These are phyloP conservation scores for Trametes meyenii DNA, from an alignment of 768 basidiomycete species.

Conservation along the genomic window DNA sequence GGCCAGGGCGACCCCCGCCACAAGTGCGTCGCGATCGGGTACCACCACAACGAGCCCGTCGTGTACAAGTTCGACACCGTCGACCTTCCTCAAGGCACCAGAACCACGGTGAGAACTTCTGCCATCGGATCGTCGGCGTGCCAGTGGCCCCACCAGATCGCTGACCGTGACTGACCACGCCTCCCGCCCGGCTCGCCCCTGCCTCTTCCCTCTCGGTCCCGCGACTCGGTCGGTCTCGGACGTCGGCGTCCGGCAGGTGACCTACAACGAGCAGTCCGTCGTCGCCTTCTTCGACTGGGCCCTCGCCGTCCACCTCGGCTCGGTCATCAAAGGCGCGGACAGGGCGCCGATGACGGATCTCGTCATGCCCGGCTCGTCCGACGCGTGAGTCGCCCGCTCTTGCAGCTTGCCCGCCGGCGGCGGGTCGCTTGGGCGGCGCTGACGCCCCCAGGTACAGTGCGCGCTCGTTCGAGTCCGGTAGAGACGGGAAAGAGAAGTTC, in stretches of 20 bases:
- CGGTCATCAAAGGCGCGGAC: slow-evolving; percentile 55
- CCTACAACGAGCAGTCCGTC: slow-evolving; percentile 41
- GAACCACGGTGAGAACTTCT: slow-evolving; percentile 49
- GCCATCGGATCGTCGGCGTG: slow-evolving; percentile 7
- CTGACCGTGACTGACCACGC: slow-evolving; percentile 6
- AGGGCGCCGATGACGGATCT: slow-evolving; percentile 65
- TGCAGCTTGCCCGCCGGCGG: background rate
- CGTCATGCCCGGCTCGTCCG: slow-evolving; percentile 53
- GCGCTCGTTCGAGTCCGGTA: slow-evolving; percentile 54
- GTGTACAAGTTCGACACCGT: slow-evolving; percentile 71
- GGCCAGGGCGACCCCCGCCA: slow-evolving; percentile 68
- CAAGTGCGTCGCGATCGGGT: slow-evolving; percentile 65
- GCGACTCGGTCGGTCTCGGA: slow-evolving; percentile 22
- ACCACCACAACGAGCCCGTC: slow-evolving; percentile 34
- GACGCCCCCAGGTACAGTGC: slow-evolving; percentile 43
- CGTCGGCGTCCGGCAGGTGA: slow-evolving; percentile 33
- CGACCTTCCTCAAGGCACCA: slow-evolving; percentile 38
- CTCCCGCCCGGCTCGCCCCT: slow-evolving; percentile 16
- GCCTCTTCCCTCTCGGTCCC: slow-evolving; percentile 28
- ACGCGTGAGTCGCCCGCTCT: slow-evolving; percentile 43
- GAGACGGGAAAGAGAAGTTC: slow-evolving; percentile 55
- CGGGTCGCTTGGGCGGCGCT: slow-evolving; percentile 16
- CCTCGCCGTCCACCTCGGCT: slow-evolving; percentile 37
- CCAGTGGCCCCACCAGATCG: slow-evolving; percentile 13
- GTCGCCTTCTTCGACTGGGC: slow-evolving; percentile 58